Evolutionary conservation across 805 yeast species (phyloP).

Genomic region (Wickerhamiella allomyrinae): DNA sequence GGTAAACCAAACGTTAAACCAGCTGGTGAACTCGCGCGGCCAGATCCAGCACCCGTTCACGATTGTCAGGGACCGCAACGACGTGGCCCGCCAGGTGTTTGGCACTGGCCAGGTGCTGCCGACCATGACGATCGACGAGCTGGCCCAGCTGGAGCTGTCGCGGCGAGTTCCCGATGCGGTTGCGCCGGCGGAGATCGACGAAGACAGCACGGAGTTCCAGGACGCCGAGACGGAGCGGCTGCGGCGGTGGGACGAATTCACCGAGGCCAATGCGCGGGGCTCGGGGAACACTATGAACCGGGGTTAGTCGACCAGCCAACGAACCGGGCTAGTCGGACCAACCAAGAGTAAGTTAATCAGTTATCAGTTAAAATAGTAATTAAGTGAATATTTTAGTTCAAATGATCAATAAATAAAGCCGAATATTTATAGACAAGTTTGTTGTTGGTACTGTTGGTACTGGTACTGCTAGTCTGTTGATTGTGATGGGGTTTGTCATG

Average conservation of each 20-base stretch:
- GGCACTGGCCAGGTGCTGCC: conserved; percentile 92
- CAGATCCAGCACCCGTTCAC: conserved; percentile 77
- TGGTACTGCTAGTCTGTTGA: no score
- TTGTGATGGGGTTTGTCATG: conserved; percentile 2
- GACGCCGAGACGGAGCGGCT: conserved; percentile 59
- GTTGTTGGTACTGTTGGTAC: conserved; percentile 3
- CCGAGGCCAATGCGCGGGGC: conserved; percentile 73
- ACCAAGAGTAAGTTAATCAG: no score
- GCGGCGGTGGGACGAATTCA: conserved; percentile 88
- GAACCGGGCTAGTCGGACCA: no score
- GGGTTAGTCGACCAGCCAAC: conserved; percentile 29
- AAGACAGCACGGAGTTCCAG: conserved; percentile 45
- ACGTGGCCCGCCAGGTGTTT: conserved; percentile 48
- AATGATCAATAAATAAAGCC: background rate
- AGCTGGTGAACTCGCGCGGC: conserved; percentile 36
- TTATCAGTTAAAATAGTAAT: background rate
- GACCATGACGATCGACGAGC: conserved; percentile 88
- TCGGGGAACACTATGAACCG: conserved; percentile 73
- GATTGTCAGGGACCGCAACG: conserved; percentile 33
- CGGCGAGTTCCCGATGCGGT: conserved; percentile 47
- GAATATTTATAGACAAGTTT: background rate
- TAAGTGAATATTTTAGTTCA: background rate
- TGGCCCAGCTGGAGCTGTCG: conserved; percentile 68
- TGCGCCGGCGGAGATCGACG: conserved; percentile 33
- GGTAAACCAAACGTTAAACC: background rate